Evolutionary conservation across 805 yeast species (phyloP).

Genomic region (Saccharomycopsis sp.): DNA sequence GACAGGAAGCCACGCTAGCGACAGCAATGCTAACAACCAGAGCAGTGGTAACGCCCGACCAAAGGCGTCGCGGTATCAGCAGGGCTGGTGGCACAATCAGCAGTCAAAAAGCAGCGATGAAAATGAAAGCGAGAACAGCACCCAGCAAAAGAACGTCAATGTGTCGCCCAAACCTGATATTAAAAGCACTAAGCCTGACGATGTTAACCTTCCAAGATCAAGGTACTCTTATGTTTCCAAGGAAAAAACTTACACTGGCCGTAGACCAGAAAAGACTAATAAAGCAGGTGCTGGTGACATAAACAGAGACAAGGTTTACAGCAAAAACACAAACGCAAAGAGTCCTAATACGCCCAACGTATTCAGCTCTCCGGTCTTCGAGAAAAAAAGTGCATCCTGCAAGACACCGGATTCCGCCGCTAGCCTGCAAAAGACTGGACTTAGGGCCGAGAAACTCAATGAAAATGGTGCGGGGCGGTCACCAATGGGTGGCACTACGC

Average conservation of each 20-base stretch:
- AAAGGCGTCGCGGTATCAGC: slow-evolving; percentile 10
- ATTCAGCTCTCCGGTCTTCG: slow-evolving; percentile 2
- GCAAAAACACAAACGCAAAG: background rate
- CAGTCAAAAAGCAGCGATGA: background rate
- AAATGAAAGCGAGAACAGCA: background rate
- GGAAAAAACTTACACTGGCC: slow-evolving; percentile 27
- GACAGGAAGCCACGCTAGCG: background rate
- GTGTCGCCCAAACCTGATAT: slow-evolving; percentile 10
- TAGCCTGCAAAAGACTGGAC: background rate
- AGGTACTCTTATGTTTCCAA: slow-evolving; percentile 26
- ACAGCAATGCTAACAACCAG: background rate
- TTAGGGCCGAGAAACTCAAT: background rate
- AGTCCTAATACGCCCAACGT: slow-evolving; percentile 8
- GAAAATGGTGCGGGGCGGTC: background rate
- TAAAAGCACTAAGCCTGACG: slow-evolving; percentile 25
- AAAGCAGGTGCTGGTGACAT: background rate
- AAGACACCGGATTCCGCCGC: background rate
- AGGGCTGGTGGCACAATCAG: slow-evolving; percentile 3
- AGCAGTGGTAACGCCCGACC: background rate
- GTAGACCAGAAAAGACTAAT: slow-evolving; percentile 19
- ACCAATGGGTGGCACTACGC: too few species aligned
- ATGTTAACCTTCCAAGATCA: slow-evolving; percentile 25
- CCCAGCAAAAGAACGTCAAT: background rate
- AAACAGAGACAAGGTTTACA: background rate
- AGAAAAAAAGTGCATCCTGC: background rate